Evolutionary conservation across 148 eudicot genomes (phyloP), one percentile per base, ranked within the genome.

Genomic region (Fagopyrum tataricum): DNA sequence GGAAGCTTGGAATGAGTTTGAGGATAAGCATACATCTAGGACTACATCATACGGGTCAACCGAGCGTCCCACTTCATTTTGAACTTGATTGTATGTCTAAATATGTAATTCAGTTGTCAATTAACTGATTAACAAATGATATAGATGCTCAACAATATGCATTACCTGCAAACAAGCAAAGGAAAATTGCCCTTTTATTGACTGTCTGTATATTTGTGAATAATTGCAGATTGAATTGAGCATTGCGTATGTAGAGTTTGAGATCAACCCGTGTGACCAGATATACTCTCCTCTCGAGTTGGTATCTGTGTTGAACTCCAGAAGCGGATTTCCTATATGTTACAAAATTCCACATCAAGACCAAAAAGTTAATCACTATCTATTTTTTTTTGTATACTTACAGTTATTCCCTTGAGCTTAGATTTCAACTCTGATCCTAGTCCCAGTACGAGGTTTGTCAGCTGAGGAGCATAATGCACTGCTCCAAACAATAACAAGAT

Each of bases 211-310:
- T 14, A 89, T 78, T 71, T 88, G 88, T 53, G 97, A 92, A 17
- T 62, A 84, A 81, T 90, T 90, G 75, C 98, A 90, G 0, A 67
- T 75, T 4, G 18, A 49, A 42, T 75, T 88, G 20, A 91, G 74
- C 11, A 83, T 40, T 0, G 72, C 81, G 55, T 79, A 83, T 24
- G 96, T 87, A 11, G 83, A 73, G 66, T 93, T 94, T 11, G 96
- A 93, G 78, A 93, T 80, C 26, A 93, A 51, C 3, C 96, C 94
- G 72, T 89, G 98, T 14, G 96, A 86, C 96, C 94, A 93, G 0
- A 81, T 75, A 76, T 79, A 93, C 71, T 85, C 98, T 3, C 79
- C 87, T 64, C 76, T 72, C 14, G 88, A 78, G 67, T 89, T 87
- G 78, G 86, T 83, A 73, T 93, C 94, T 6, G 85, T 83, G 78